These are phyloP conservation scores for Pterulicium gracile DNA, from an alignment of 1,284 basidiomycete species.

Conservation along the genomic window DNA sequence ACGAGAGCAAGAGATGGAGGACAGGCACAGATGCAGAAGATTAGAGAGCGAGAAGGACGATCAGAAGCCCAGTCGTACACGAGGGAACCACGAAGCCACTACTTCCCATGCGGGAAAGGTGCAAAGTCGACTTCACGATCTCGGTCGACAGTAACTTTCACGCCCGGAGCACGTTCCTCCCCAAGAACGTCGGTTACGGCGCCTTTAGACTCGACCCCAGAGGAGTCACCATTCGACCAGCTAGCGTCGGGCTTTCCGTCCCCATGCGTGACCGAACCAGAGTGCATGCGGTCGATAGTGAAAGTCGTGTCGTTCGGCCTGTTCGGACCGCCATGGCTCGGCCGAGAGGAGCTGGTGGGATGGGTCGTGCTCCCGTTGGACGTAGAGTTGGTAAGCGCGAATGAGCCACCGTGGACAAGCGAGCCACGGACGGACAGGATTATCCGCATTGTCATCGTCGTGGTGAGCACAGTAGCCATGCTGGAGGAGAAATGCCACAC, in stretches of 20 bases:
- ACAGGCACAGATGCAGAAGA: too few species aligned
- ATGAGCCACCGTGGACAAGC: slow-evolving; percentile 57
- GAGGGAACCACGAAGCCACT: background rate
- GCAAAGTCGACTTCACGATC: background rate
- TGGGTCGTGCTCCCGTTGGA: background rate
- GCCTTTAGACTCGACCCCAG: background rate
- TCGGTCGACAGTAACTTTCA: background rate
- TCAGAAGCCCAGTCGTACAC: background rate
- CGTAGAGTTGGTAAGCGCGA: slow-evolving; percentile 42
- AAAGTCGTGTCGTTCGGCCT: background rate
- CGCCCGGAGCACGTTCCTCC: background rate
- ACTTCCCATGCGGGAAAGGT: background rate
- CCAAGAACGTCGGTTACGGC: background rate
- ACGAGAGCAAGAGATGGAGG: background rate
- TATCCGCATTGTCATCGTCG: slow-evolving; percentile 77
- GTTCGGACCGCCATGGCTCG: background rate
- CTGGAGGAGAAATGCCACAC: slow-evolving; percentile 17
- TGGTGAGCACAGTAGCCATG: slow-evolving; percentile 75
- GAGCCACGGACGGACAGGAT: slow-evolving; percentile 66
- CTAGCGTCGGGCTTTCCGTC: background rate
- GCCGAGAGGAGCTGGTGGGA: slow-evolving; percentile 11
- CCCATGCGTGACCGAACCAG: background rate
- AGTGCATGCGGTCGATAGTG: background rate
- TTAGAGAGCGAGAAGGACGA: too few species aligned
- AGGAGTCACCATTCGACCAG: background rate